Evolutionary conservation across 371 early-diverging fungal species (phyloP).

Genomic region (Actinomucor elegans): DNA sequence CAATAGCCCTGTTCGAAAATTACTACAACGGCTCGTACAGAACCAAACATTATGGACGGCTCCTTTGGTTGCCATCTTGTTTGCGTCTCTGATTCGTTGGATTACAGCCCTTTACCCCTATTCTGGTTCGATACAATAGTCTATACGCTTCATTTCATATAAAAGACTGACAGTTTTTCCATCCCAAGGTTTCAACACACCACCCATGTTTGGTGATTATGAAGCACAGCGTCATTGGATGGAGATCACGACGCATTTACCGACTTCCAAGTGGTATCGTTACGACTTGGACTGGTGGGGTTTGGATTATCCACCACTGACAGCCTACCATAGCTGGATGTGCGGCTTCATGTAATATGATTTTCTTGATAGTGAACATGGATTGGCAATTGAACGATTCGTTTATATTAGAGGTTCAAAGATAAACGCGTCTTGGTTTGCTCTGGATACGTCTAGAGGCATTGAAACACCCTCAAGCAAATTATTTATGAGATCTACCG

Average conservation of each 20-base stretch:
- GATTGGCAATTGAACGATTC: no score
- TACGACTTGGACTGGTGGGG: constrained; percentile 92
- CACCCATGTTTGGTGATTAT: constrained; percentile 92
- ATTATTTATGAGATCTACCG: constrained; percentile 89
- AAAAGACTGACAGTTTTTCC: neutral
- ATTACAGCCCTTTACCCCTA: constrained; percentile 70
- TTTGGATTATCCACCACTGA: constrained; percentile 95
- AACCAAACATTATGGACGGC: constrained; percentile 41
- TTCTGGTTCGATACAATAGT: constrained; percentile 61
- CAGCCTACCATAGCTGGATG: constrained; percentile 88
- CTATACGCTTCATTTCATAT: neutral
- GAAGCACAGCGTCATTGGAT: constrained; percentile 98
- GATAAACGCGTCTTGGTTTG: constrained; percentile 86
- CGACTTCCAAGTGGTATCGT: constrained; percentile 81
- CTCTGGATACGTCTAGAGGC: constrained; percentile 83
- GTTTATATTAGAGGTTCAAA: constrained; percentile 56
- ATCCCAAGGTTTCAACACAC: constrained; percentile 37
- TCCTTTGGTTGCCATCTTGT: constrained; percentile 44
- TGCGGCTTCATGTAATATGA: constrained; percentile 74
- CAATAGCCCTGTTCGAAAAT: constrained; percentile 19
- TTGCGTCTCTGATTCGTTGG: constrained; percentile 73
- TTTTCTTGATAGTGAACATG: neutral
- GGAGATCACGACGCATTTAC: constrained; percentile 85
- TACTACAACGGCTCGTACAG: constrained; percentile 21
- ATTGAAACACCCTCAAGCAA: constrained; percentile 71